A percentile compares a stretch with the other conserved stretches of the same genome.
Evolutionary conservation across 306 rosid genomes (phyloP).

Genomic region (Cicer arietinum): DNA sequence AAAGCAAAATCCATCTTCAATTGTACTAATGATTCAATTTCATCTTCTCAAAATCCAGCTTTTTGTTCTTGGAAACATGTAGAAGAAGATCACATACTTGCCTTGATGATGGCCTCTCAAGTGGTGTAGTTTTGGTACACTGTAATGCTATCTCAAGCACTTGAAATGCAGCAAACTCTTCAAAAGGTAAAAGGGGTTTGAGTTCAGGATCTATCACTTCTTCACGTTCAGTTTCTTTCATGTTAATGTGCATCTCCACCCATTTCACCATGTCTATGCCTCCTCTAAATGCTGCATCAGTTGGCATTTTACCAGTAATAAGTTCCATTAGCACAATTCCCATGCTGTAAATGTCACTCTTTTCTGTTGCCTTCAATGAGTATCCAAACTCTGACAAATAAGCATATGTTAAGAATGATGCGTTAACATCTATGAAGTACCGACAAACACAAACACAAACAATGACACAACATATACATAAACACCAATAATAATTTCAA

Average conservation of each 20-base stretch:
- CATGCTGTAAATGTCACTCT: slow-evolving; percentile 91
- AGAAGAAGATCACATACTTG: slow-evolving; percentile 72
- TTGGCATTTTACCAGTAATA: slow-evolving; percentile 84
- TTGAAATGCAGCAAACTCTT: slow-evolving; percentile 76
- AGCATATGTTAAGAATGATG: not conserved
- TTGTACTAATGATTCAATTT: slow-evolving; percentile 26
- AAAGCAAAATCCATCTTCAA: slow-evolving; percentile 1
- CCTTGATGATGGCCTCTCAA: slow-evolving; percentile 78
- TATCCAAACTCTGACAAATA: slow-evolving; percentile 74
- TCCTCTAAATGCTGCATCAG: slow-evolving; percentile 63
- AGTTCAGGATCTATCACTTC: slow-evolving; percentile 68
- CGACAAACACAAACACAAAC: too few species aligned
- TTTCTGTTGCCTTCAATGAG: slow-evolving; percentile 80
- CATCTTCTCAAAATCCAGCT: slow-evolving; percentile 59
- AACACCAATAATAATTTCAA: too few species aligned
- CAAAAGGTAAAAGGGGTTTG: slow-evolving; percentile 60
- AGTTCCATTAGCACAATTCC: slow-evolving; percentile 94
- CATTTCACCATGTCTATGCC: slow-evolving; percentile 93
- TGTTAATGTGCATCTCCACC: slow-evolving; percentile 65
- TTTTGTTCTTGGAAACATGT: slow-evolving; percentile 60
- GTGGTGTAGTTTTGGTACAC: slow-evolving; percentile 79
- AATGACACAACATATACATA: too few species aligned
- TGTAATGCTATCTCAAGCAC: slow-evolving; percentile 85
- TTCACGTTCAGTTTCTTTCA: slow-evolving; percentile 50
- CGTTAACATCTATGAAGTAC: not conserved